Percentiles rank a stretch among this genome's conserved stretches.
Conservation (phyloP, 805 yeast species). For the Peterozyma xylosa region DNA sequence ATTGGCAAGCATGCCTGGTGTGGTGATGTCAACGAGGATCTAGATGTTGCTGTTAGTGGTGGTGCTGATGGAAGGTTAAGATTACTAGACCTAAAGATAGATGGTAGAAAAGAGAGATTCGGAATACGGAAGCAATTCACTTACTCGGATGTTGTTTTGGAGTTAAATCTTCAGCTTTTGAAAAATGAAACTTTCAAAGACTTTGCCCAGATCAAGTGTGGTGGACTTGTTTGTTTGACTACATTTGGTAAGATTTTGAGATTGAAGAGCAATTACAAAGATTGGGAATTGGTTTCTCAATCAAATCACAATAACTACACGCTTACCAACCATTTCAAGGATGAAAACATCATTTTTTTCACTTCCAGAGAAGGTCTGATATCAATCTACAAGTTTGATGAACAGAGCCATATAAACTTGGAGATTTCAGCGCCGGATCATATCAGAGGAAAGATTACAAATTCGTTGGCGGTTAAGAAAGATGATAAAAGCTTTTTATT, state of each 20-base stretch:
- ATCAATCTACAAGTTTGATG: conserved; percentile 32
- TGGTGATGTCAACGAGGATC: conserved; percentile 42
- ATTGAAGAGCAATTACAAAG: conserved; percentile 13
- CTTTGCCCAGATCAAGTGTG: conserved; percentile 38
- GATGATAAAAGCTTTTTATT: conserved; percentile 23
- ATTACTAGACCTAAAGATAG: conserved; percentile 43
- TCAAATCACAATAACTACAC: conserved; percentile 21
- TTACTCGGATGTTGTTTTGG: conserved; percentile 23
- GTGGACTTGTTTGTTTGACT: conserved; percentile 42
- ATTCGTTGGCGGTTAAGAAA: conserved; percentile 29
- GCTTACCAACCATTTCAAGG: conserved; percentile 16
- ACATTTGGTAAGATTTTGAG: conserved; percentile 48
- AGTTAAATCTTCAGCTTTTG: conserved; percentile 17
- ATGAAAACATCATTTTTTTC: conserved; percentile 15
- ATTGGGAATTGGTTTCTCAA: conserved; percentile 21
- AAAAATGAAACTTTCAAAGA: conserved; percentile 57
- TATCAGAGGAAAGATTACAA: conserved; percentile 35
- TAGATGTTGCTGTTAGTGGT: conserved; percentile 63
- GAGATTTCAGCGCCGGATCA: conserved; percentile 20
- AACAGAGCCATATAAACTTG: conserved; percentile 21
- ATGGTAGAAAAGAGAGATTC: conserved; percentile 18
- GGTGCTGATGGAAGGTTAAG: conserved; percentile 90
- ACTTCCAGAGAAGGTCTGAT: conserved; percentile 33
- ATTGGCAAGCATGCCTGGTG: conserved; percentile 88
- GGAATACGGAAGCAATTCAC: conserved; percentile 9